Evolutionary conservation across 2,329 filamentous ascomycete genomes (phyloP).

Genomic region (Laburnicola sp.): DNA sequence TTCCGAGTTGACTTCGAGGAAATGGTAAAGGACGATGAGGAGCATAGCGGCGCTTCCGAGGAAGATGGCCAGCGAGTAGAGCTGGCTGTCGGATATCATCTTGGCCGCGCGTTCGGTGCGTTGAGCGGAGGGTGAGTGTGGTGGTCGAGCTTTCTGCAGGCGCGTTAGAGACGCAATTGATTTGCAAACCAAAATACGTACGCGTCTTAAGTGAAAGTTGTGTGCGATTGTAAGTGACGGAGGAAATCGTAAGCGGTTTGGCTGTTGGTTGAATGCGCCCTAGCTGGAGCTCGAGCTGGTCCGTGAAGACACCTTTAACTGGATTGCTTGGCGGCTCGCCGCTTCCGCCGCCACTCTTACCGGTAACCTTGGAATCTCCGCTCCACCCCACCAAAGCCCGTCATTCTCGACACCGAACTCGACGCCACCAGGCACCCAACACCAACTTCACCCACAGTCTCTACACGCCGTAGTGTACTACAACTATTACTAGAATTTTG

Average conservation of each 20-base stretch:
- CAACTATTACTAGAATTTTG: not conserved
- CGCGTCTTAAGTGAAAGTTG: not conserved
- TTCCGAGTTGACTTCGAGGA: constrained; percentile 89
- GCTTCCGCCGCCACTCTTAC: constrained; percentile 20
- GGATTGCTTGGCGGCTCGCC: constrained; percentile 14
- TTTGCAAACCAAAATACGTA: not conserved
- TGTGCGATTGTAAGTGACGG: not conserved
- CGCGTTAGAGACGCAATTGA: constrained; percentile 14
- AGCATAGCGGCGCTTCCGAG: constrained; percentile 88
- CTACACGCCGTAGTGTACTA: constrained; percentile 7
- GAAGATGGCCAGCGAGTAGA: constrained; percentile 91
- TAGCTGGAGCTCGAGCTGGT: not conserved
- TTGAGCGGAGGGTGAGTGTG: constrained; percentile 19
- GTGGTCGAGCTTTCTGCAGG: constrained; percentile 19
- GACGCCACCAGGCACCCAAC: constrained; percentile 22
- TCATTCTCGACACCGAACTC: constrained; percentile 38
- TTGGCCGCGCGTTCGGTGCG: constrained; percentile 34
- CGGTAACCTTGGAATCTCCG: constrained; percentile 7
- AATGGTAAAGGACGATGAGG: constrained; percentile 92
- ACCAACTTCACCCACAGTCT: constrained; percentile 20
- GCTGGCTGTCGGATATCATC: constrained; percentile 93
- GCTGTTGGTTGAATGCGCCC: too few relatives aligned
- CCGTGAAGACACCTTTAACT: constrained; percentile 28
- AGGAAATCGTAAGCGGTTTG: too few relatives aligned
- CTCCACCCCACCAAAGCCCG: constrained; percentile 31